Percentiles rank a stretch among this genome's conserved stretches.
Evolutionary conservation across 1,284 basidiomycete genomes (phyloP).

Genomic region (Ustilago cynodontis): DNA sequence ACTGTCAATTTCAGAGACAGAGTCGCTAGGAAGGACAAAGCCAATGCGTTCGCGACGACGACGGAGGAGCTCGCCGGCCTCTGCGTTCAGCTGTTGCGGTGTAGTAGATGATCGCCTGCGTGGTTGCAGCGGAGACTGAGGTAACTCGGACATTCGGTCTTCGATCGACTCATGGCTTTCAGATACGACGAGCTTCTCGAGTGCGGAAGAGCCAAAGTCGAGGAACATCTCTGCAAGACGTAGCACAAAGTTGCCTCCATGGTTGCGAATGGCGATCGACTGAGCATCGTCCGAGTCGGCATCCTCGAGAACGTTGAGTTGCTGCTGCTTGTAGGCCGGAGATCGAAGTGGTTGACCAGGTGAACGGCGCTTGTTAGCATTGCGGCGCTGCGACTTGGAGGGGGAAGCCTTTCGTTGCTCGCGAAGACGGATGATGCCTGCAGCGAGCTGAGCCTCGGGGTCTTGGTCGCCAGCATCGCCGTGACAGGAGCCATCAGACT

Average conservation of each 20-base stretch:
- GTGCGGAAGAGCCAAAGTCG: slow-evolving; percentile 42
- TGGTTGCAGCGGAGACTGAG: slow-evolving; percentile 22
- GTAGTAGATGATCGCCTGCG: slow-evolving; percentile 34
- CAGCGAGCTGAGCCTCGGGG: slow-evolving; percentile 60
- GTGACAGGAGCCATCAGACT: slow-evolving; percentile 62
- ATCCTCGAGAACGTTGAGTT: slow-evolving; percentile 13
- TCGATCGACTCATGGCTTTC: slow-evolving; percentile 10
- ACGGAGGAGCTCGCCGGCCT: slow-evolving; percentile 36
- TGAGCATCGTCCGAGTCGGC: slow-evolving; percentile 38
- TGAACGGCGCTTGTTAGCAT: slow-evolving; percentile 15
- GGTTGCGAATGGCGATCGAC: slow-evolving; percentile 27
- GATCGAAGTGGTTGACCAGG: not conserved
- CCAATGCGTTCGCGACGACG: slow-evolving; percentile 34
- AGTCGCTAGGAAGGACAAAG: slow-evolving; percentile 18
- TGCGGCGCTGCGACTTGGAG: slow-evolving; percentile 18
- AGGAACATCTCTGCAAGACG: slow-evolving; percentile 47
- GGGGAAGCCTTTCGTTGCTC: slow-evolving; percentile 25
- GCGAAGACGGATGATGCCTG: slow-evolving; percentile 47
- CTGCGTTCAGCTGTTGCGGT: slow-evolving; percentile 34
- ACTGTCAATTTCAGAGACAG: not conserved
- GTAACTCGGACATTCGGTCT: not conserved
- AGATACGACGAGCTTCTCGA: slow-evolving; percentile 29
- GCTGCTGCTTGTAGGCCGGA: not conserved
- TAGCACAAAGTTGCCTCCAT: slow-evolving; percentile 40
- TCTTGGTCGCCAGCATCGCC: slow-evolving; percentile 61